These are phyloP conservation scores for Lasiodiplodia citricola DNA, from an alignment of 2,329 filamentous ascomycete genomes.

Conservation along the genomic window DNA sequence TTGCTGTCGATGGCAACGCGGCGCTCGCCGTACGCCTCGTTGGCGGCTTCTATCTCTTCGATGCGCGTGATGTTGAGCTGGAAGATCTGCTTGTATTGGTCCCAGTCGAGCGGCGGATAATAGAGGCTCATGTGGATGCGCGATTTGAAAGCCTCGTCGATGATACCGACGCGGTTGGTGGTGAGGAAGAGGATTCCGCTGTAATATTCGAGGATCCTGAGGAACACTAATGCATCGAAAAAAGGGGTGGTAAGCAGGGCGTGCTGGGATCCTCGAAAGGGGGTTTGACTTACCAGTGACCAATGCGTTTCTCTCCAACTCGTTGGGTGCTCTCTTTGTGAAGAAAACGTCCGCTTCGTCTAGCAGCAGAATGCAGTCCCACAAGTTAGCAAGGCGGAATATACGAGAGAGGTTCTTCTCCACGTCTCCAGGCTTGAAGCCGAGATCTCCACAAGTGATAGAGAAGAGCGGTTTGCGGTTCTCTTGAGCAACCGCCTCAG, in stretches of 20 bases:
- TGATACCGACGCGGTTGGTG: slow-evolving; percentile 40
- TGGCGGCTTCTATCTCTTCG: slow-evolving; percentile 26
- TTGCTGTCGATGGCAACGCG: too few species aligned
- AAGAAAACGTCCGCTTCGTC: slow-evolving; percentile 55
- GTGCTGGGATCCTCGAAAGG: not conserved
- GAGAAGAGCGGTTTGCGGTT: not conserved
- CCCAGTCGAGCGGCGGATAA: slow-evolving; percentile 17
- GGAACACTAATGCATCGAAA: slow-evolving; percentile 26
- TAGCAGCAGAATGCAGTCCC: slow-evolving; percentile 58
- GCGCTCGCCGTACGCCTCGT: not conserved
- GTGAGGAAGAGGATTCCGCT: slow-evolving; percentile 42
- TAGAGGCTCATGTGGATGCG: slow-evolving; percentile 24
- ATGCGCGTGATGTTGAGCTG: slow-evolving; percentile 1
- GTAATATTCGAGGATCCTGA: slow-evolving; percentile 23
- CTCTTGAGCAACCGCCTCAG: not conserved
- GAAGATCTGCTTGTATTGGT: too few species aligned
- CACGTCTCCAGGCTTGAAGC: slow-evolving; percentile 27
- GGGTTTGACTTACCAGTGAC: slow-evolving; percentile 1
- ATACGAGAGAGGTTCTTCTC: slow-evolving; percentile 25
- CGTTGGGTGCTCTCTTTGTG: slow-evolving; percentile 29
- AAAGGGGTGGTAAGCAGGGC: not conserved
- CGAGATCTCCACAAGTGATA: slow-evolving; percentile 25
- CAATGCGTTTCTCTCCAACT: slow-evolving; percentile 7
- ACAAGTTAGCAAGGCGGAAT: slow-evolving; percentile 33
- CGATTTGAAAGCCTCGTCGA: slow-evolving; percentile 30